Base-by-base conservation (phyloP, 2,329 filamentous ascomycete genomes). In the Aureobasidium sp. region DNA sequence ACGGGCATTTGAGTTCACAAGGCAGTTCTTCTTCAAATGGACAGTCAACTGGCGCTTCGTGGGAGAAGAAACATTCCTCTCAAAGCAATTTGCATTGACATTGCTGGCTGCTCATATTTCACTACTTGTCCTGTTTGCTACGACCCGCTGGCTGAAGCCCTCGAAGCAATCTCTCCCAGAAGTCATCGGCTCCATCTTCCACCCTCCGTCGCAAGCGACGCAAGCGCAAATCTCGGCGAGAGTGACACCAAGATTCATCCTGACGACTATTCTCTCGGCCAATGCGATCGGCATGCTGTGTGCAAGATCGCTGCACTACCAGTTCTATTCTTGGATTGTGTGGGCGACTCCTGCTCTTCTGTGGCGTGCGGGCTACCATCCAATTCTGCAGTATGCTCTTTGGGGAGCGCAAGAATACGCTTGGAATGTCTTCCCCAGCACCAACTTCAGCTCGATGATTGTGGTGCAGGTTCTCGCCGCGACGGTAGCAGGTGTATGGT, bases 21-120 rank as follows among this genome's bases (percentile, higher is more conserved):
- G 94, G 61, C 86, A 90, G 69, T 99, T 99, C 77, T 82, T 96
- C 69, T 97, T 93, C 80, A 92, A 93, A 76, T 99, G 94, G 94
- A 99, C 94, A 0, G 94, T 99, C 67, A 99, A 99, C 75, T 99
- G 94, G 94, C 86, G 92, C 60, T 97, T 97, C 73, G 77, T 97
- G n/a, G 87, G 89, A 17, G 92, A 97, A 75, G 84, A 89, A 7
- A 75, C 78, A 0, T 99, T 99, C 69, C 81, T 95, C 51, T 88
- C 85, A 67, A 83, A 78, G 64, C 72, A 77, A 1, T 95, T 96
- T 71, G 84, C 91, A 29, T 68, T 87, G 20, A 74, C 77, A 15
- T 80, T 97, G 56, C 79, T 96, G 29, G 79, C 75, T 1, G 71
- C 84, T 61, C 91, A 97, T 72, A 78, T 79, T 29, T 73, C 78